Evolutionary conservation across 495 filamentous ascomycete genomes (phyloP).

Genomic region (Penicillium goetzii): DNA sequence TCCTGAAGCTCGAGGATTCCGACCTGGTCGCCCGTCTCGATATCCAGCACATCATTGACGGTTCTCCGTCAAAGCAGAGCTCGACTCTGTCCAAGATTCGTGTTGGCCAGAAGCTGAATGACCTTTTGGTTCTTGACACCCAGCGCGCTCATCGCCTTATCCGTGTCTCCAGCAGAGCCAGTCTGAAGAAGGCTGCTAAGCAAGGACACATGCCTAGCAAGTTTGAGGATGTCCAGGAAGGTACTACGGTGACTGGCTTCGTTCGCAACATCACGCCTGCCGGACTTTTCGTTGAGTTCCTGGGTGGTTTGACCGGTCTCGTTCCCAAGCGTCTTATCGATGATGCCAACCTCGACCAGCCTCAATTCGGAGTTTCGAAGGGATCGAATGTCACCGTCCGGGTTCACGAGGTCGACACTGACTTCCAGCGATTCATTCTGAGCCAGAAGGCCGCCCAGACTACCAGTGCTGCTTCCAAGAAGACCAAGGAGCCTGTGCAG

Average conservation of each 20-base stretch:
- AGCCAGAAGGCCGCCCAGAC: conserved; percentile 56
- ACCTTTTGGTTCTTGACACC: conserved; percentile 84
- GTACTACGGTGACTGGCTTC: conserved; percentile 74
- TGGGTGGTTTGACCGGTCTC: conserved; percentile 73
- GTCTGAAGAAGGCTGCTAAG: conserved; percentile 73
- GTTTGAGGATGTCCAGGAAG: conserved; percentile 72
- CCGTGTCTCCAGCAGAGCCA: conserved; percentile 76
- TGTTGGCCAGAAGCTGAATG: conserved; percentile 76
- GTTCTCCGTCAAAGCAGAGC: conserved; percentile 70
- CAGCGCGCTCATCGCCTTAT: conserved; percentile 72
- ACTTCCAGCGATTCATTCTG: conserved; percentile 61
- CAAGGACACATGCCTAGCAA: conserved; percentile 63
- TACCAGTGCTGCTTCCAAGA: conserved; percentile 38
- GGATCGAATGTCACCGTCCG: conserved; percentile 71
- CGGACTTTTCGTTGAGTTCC: conserved; percentile 81
- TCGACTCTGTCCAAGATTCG: conserved; percentile 76
- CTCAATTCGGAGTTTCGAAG: conserved; percentile 74
- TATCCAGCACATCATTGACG: conserved; percentile 80
- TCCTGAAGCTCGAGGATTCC: conserved; percentile 71
- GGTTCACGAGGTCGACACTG: conserved; percentile 68
- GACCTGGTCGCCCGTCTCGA: conserved; percentile 75
- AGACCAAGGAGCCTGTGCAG: conserved; percentile 32
- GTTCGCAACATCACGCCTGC: conserved; percentile 78
- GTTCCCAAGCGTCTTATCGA: conserved; percentile 75
- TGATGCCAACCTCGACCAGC: conserved; percentile 63